Percentiles rank a stretch among this genome's conserved stretches.
These are phyloP conservation scores for Rhynchospora breviuscula DNA, from an alignment of 176 grass and related monocot genomes.

Conservation along the genomic window DNA sequence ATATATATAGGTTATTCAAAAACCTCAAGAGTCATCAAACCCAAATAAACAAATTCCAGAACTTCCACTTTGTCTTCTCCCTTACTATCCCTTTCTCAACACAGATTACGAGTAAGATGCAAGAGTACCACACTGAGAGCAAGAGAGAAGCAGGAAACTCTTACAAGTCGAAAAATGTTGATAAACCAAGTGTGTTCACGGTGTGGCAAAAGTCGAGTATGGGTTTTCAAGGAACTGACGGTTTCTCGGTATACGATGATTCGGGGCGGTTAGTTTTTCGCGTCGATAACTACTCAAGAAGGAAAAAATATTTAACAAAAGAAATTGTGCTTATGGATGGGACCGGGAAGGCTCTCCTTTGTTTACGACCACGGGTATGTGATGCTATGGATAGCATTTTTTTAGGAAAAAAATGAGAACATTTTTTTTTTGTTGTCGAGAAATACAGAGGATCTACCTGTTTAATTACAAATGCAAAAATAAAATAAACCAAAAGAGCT, in stretches of 20 bases:
- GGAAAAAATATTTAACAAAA: background rate
- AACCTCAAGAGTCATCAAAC: background rate
- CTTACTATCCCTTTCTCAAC: no score
- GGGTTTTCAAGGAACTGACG: constrained; percentile 34
- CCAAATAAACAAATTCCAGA: background rate
- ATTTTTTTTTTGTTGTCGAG: no score
- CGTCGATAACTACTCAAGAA: background rate
- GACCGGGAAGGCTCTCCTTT: background rate
- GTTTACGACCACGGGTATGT: background rate
- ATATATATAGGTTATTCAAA: no score
- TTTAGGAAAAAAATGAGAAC: no score
- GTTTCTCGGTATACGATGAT: constrained; percentile 30
- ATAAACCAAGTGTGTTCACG: constrained; percentile 18
- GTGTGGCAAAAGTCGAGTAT: constrained; percentile 44
- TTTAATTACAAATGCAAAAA: no score
- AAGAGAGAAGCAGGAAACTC: background rate
- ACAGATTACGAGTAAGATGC: background rate
- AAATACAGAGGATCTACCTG: no score
- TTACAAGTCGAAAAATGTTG: background rate
- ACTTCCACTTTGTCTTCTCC: no score
- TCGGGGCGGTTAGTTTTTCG: background rate
- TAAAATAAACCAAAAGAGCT: no score
- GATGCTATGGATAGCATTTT: background rate
- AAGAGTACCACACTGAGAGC: background rate
- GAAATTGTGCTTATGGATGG: constrained; percentile 11